A percentile compares a stretch with the other conserved stretches of the same genome.
Evolutionary conservation across 305 asterid species (phyloP).

Genomic region (Andrographis paniculata): DNA sequence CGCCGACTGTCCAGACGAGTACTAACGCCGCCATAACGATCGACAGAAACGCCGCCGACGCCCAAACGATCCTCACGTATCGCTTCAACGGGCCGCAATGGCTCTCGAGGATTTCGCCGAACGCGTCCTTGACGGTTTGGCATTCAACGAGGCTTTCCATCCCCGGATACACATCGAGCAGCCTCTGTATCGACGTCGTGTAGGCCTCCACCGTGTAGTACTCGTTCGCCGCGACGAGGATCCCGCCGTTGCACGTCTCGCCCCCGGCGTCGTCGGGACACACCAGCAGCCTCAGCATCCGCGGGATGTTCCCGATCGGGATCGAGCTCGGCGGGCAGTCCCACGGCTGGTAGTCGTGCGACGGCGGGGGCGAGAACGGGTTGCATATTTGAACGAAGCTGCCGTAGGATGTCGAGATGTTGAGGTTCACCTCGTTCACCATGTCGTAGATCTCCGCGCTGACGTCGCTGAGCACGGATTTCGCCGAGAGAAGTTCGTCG

Average conservation of each 20-base stretch:
- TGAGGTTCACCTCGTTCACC: conserved; percentile 57
- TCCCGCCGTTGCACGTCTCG: conserved; percentile 59
- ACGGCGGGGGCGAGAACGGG: conserved; percentile 83
- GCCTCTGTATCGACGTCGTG: conserved; percentile 50
- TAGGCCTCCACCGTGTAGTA: conserved; percentile 42
- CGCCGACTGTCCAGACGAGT: conserved; percentile 34
- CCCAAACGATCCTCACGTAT: conserved; percentile 46
- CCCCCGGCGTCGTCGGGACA: conserved; percentile 56
- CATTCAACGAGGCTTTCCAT: conserved; percentile 73
- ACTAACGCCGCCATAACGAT: conserved; percentile 51
- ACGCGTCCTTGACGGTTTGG: conserved; percentile 48
- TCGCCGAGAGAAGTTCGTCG: conserved; percentile 54
- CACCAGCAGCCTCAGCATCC: conserved; percentile 38
- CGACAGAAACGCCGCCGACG: conserved; percentile 43
- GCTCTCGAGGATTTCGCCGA: conserved; percentile 41
- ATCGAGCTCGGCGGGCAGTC: conserved; percentile 42
- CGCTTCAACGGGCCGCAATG: conserved; percentile 66
- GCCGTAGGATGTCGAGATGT: conserved; percentile 50
- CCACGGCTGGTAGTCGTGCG: conserved; percentile 41
- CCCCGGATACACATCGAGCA: conserved; percentile 61
- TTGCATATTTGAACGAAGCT: conserved; percentile 67
- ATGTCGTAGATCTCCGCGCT: conserved; percentile 46
- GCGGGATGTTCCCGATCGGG: conserved; percentile 58
- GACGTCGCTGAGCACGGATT: conserved; percentile 38
- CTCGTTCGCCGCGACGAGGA: conserved; percentile 29